Evolutionary conservation across 2,329 filamentous ascomycete genomes (phyloP).

Genomic region (Venturiaceae sp.): DNA sequence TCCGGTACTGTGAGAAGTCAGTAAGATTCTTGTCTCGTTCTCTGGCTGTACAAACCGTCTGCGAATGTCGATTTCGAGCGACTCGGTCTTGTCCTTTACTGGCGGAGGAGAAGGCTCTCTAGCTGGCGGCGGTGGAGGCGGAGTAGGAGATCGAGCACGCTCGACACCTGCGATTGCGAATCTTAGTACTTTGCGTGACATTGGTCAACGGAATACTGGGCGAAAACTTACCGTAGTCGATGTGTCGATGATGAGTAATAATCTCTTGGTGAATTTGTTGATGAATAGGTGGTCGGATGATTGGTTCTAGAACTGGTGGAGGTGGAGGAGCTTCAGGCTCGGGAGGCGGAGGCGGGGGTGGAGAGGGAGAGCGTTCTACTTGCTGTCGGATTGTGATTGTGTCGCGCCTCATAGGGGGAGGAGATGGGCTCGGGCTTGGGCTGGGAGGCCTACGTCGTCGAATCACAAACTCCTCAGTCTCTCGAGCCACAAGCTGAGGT

Average conservation of each 20-base stretch:
- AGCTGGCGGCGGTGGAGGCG: constrained; percentile 25
- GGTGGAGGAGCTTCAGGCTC: constrained; percentile 43
- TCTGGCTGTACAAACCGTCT: constrained; percentile 31
- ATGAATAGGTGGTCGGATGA: constrained; percentile 71
- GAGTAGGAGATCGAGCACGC: constrained; percentile 31
- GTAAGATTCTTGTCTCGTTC: not conserved
- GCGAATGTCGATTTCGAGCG: constrained; percentile 46
- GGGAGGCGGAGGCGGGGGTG: constrained; percentile 34
- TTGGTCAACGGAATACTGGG: not conserved
- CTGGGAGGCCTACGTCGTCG: constrained; percentile 34
- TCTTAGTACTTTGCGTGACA: constrained; percentile 9
- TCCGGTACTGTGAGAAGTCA: constrained; percentile 25
- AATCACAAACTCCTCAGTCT: constrained; percentile 32
- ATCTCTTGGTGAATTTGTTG: constrained; percentile 83
- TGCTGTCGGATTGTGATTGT: constrained; percentile 36
- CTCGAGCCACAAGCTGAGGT: constrained; percentile 25
- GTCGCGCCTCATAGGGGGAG: constrained; percentile 25
- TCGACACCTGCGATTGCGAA: constrained; percentile 28
- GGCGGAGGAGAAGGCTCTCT: constrained; percentile 28
- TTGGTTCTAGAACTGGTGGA: constrained; percentile 47
- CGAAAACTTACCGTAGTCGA: constrained; percentile 64
- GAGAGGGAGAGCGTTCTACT: constrained; percentile 35
- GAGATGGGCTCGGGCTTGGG: constrained; percentile 19
- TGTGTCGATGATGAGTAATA: constrained; percentile 78
- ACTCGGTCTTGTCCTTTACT: constrained; percentile 39